Evolutionary conservation across 116 monocot genomes (phyloP), one percentile per base, ranked within the genome.

Genomic region (Posidonia oceanica): DNA sequence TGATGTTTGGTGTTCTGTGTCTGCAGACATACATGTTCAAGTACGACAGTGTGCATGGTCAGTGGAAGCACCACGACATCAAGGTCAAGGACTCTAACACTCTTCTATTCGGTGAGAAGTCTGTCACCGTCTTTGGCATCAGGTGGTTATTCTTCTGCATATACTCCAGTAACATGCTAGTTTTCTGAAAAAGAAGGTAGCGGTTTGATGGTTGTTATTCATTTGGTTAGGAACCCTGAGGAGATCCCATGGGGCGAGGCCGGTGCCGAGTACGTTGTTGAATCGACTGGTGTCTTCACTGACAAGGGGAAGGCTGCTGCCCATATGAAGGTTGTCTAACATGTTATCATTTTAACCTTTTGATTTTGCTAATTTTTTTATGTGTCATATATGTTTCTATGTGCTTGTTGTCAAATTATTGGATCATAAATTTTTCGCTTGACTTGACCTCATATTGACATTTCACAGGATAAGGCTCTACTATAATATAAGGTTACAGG

Each of bases 11-110:
- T 66, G 52, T 11, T 68, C 23, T 63, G 12, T 53, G 20, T 37
- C 17, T 81, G 63, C 71, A 89, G 89, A 83, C 89, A 0, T 89
- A 89, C 70, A 86, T 89, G 86, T 89, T 89, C 63, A 89, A 89
- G 80, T 89, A 89, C 52, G 89, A 89, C 17, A 86, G 72, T 38
- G 86, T 89, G 5, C 89, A 86, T 61, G 89, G 86, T 10, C 66
- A 71, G 15, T 89, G 83, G 89, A 89, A 86, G 79, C 83, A 86
- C 63, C 74, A 79, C n/a, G 86, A 89, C 2, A 74, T 89, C 52
- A 89, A 75, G 63, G 80, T 90, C 52, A 83, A 90, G 83, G 83
- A 90, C 71, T 61, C 83, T 4, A 90, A 86, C 63, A 90, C 86
- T 59, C 89, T 86, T 74, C 79, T 86, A 52, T 89, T 83, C 61